Evolutionary conservation across 2,329 filamentous ascomycete species (phyloP), one percentile per base, ranked within the genome.

Genomic region (Septoria petroselini): DNA sequence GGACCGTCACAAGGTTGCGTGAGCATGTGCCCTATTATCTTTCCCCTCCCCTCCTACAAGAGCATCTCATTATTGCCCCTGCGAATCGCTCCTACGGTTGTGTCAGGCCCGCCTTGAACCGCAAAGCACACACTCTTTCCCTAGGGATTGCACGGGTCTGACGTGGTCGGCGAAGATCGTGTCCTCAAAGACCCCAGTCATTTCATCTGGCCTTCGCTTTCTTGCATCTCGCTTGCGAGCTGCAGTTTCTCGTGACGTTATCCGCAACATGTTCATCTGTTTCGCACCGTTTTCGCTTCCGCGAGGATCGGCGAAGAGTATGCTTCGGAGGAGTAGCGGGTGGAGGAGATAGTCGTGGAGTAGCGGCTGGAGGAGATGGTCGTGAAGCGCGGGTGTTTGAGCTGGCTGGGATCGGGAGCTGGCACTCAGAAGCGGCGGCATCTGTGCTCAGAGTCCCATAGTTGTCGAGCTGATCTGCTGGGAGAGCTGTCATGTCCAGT

Each of bases 401-500:
- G 37, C 37, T 40, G 18, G 18, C 37, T 40, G 37, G 9, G 17
- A 2, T 23, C 37, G 18, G 15, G 19, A 40, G 18, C 2, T 23
- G 18, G 18, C 37, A 40, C 37, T 40, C 37, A 40, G 37, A 21
- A 34, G 31, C 31, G 31, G 31, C 31, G 37, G 37, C 8, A 23
- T 40, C 11, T 6, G 37, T 40, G 18, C 37, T 40, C 37, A 40
- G 15, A 40, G 37, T 40, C 37, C 17, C 37, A 23, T 40, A 40
- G 15, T 23, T 40, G 8, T 40, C 37, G 18, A 40, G 37, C 15
- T 40, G 15, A 21, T 40, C 37, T 40, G 37, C 3, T 12, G 37
- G 9, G 9, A 40, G 37, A 12, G 37, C 15, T 12, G 19, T 23
- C 37, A 23, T 40, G 3, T 40, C 37, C 19, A 40, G 37, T 14